phyloP scores from a whole-genome alignment of 2,329 filamentous ascomycete species.

The Colletotrichum plurivorum region DNA sequence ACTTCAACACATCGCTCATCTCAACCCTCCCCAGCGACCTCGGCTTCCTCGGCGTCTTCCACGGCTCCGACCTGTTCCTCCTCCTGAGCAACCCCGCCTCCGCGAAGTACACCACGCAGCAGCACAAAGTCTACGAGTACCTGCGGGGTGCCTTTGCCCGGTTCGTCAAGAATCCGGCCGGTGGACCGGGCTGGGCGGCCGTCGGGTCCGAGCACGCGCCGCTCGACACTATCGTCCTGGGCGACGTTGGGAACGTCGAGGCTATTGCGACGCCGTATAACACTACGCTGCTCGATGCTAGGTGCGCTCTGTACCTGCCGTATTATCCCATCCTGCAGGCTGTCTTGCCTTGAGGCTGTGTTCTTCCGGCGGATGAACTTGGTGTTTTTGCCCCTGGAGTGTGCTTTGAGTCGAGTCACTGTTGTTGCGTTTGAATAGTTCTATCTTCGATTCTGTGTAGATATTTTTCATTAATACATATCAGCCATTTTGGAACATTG shows the following conservation, averaged over 20 bases:
- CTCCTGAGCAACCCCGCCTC: slow-evolving; percentile 44
- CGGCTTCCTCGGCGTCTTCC: slow-evolving; percentile 46
- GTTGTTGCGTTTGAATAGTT: no score
- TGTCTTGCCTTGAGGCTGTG: background rate
- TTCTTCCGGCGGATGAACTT: no score
- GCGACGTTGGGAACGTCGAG: slow-evolving; percentile 34
- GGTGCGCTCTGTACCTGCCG: slow-evolving; percentile 42
- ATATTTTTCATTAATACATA: no score
- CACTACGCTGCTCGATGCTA: slow-evolving; percentile 40
- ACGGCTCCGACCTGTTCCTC: slow-evolving; percentile 45
- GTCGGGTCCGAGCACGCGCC: slow-evolving; percentile 43
- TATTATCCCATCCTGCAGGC: slow-evolving; percentile 41
- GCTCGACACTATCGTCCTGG: slow-evolving; percentile 44
- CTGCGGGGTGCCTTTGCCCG: slow-evolving; percentile 43
- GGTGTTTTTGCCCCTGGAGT: no score
- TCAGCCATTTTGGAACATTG: no score
- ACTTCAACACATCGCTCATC: slow-evolving; percentile 45
- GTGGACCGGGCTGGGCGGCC: slow-evolving; percentile 45
- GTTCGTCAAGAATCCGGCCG: slow-evolving; percentile 44
- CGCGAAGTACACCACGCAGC: slow-evolving; percentile 38
- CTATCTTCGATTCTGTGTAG: no score
- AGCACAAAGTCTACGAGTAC: slow-evolving; percentile 44
- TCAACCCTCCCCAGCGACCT: slow-evolving; percentile 42
- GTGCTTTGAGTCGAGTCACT: no score
- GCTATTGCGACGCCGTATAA: slow-evolving; percentile 42